Conservation (phyloP, 2,329 filamentous ascomycete genomes). For the Stromatinia cepivora region DNA sequence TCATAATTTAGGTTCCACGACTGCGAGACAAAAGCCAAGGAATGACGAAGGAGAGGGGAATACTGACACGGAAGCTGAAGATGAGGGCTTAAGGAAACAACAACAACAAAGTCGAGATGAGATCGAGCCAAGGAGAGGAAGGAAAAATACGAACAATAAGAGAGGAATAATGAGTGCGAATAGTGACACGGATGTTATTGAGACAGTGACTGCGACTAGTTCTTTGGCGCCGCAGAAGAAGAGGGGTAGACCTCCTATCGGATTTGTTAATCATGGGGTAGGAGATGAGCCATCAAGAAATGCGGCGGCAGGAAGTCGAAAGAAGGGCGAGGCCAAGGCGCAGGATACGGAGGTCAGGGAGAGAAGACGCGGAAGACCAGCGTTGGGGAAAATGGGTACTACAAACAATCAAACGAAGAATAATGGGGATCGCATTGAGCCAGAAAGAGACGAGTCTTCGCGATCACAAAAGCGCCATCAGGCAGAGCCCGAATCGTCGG, state of each 20-base stretch:
- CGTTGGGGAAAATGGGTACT: neutral
- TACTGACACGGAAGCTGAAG: neutral
- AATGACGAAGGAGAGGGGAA: neutral
- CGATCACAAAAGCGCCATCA: slow-evolving; percentile 9
- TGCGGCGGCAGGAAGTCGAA: neutral
- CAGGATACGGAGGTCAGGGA: neutral
- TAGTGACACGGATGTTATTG: neutral
- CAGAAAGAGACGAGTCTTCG: neutral
- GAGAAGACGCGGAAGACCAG: neutral
- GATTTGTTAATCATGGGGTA: neutral
- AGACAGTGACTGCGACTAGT: slow-evolving; percentile 13
- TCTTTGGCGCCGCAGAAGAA: slow-evolving; percentile 16
- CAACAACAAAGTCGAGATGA: neutral
- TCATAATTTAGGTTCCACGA: neutral
- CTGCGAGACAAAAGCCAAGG: neutral
- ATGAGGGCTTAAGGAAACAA: neutral
- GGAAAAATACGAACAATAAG: neutral
- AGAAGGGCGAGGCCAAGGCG: neutral
- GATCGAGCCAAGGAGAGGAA: neutral
- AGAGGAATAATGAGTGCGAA: neutral
- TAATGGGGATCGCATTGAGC: neutral
- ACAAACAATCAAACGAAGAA: neutral
- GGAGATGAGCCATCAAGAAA: neutral
- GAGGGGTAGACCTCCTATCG: neutral
- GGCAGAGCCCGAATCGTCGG: neutral